Base-by-base conservation (phyloP, 257 asterid genomes). In the Nicotiana benthamiana region DNA sequence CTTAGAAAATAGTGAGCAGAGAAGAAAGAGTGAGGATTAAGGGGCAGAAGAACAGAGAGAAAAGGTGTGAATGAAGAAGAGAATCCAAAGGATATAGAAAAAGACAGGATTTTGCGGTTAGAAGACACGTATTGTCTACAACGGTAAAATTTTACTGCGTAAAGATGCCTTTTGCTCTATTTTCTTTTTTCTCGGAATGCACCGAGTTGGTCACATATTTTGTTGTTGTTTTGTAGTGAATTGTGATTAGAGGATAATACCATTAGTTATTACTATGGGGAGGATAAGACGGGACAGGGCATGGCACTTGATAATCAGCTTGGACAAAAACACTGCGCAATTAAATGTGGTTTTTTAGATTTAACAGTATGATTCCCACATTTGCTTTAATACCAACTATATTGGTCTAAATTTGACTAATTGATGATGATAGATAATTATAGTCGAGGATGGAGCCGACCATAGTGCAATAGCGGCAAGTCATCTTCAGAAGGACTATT, bases 41-140 rank as follows among this genome's bases (percentile, higher is more conserved):
- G 34, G 56, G 61, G 59, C 57, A 80, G 56, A n/a, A 2, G 56
- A n/a, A 11, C 6, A 36, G 53, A 70, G 77, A 53, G 83, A 48
- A 40, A 84, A 79, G 79, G 79, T 79, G 84, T 76, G 83, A 79
- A 80, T 67, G 84, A 81, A 84, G 83, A 30, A 68, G 91, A 80
- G 93, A 87, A 90, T 90, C 93, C 94, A 83, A 87, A 65, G 92
- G 81, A 82, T 80, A 82, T 80, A 67, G 80, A 77, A 68, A 82
- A 75, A 56, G 92, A 89, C 93, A 87, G 48, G 88, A 89, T 92
- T 89, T 78, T 51, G 16, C 15, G 27, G 56, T 64, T 87, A 80
- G 56, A 8, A 4, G 84, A 82, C 89, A 86, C 87, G 87, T 79
- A 90, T 86, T 81, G 11, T 4, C 18, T 74, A 79, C 75, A 93